Evolutionary conservation across 176 grass and related monocot genomes (phyloP).

Genomic region (Zoysia pacifica): DNA sequence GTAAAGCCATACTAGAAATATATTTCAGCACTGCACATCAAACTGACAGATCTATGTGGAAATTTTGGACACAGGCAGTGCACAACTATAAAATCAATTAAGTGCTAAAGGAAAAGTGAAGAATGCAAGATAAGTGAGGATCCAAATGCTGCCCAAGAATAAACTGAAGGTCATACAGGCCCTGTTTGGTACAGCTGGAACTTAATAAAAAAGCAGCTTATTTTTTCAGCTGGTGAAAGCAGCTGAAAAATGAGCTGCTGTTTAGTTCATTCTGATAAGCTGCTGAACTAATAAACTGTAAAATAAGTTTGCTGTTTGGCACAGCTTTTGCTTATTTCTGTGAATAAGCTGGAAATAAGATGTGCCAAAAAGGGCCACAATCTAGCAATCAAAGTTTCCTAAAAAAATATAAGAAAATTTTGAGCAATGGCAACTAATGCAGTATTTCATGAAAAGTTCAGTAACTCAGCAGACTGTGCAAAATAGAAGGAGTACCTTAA

Average conservation of each 20-base stretch:
- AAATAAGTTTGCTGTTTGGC: too few species aligned
- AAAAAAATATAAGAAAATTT: slow-evolving; percentile 11
- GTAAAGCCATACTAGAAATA: slow-evolving; percentile 19
- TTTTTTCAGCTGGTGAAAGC: too few species aligned
- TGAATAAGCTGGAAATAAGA: too few species aligned
- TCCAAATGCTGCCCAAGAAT: neutral
- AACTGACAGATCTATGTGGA: neutral
- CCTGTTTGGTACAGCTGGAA: too few species aligned
- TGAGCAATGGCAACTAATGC: neutral
- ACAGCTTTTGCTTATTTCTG: too few species aligned
- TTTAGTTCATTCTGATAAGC: too few species aligned
- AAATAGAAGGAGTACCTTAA: slow-evolving; percentile 55
- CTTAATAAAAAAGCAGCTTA: too few species aligned
- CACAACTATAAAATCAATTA: too few species aligned
- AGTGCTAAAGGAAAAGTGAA: too few species aligned
- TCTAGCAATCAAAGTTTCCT: neutral
- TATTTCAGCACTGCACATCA: neutral
- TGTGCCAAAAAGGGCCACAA: neutral
- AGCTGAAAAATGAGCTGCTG: too few species aligned
- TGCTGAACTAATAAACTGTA: too few species aligned
- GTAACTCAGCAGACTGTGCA: slow-evolving; percentile 19
- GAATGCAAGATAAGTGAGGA: neutral
- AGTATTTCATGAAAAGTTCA: neutral
- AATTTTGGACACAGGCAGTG: neutral
- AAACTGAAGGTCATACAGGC: neutral